Evolutionary conservation across 768 basidiomycete species (phyloP), one percentile per base, ranked within the genome.

Genomic region (Leccinellum rugosiceps): DNA sequence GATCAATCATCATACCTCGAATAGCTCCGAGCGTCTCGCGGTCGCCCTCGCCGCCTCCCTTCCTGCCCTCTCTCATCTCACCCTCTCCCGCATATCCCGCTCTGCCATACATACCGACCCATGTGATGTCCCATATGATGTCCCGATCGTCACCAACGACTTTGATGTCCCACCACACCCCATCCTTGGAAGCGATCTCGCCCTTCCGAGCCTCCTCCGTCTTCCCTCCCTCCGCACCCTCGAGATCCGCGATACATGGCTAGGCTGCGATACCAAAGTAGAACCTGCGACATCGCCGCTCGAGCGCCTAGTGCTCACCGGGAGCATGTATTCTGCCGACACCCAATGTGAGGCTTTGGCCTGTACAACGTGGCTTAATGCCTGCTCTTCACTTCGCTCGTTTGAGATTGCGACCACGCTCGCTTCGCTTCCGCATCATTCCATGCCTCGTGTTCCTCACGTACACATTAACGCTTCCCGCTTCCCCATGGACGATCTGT

Each of bases 171-270:
- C 84, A 31, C 72, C 75, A 53, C 82, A 84, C 71, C 76, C 80
- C 52, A 14, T 75, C 45, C 72, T 85, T 58, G 85, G 82, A 35
- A 71, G 79, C 19, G 79, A 82, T 41, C 83, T 90, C 51, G 77
- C 75, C 19, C 80, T 90, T 2, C 87, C 88, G 2, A 83, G 81
- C 13, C 81, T 90, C 53, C 78, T 90, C 50, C 79, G 80, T 61
- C 77, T 90, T 48, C 79, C 85, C 7, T 76, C 81, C 46, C 82
- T 90, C 38, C 78, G 76, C 28, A 79, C 78, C 60, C 84, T 90
- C 61, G 77, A 78, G 44, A 82, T 90, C 63, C 80, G 79, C 55
- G 87, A 88, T 66, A 88, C 86, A 0, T 88, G 88, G 71, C 78
- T 90, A 55, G 87, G 86, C 15, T 68, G 70, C 31, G 70, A 72